phyloP scores from a whole-genome alignment of 129 eudicot genomes.

The Artemisia tridentata region DNA sequence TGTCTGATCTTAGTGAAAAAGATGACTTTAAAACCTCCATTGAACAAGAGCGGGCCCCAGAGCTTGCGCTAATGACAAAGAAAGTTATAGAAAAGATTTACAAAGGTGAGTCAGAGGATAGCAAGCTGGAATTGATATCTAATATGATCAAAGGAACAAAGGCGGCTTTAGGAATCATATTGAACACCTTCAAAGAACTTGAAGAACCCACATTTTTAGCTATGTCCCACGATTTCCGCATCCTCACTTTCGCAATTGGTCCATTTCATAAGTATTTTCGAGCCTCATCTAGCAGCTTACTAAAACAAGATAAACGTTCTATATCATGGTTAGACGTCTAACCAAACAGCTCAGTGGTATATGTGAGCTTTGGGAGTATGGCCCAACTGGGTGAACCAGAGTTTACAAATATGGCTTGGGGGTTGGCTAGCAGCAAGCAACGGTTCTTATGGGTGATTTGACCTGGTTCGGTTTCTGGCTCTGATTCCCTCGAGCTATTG shows the following conservation, averaged over 20 bases:
- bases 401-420: conserved; percentile 44
- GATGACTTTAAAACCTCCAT: conserved; percentile 28
- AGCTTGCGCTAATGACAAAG: conserved; percentile 38
- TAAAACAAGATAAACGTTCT: conserved; percentile 32
- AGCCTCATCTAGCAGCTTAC: conserved; percentile 35
- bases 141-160: conserved; percentile 37
- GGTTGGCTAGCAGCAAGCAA: conserved; percentile 44
- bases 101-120: conserved; percentile 16
- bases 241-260: conserved; percentile 45
- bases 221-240: conserved; percentile 18
- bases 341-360: conserved; percentile 43
- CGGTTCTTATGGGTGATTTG: conserved; percentile 61
- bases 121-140: conserved; percentile 1
- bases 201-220: conserved; percentile 38
- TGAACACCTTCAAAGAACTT: conserved; percentile 48
- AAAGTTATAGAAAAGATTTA: conserved; percentile 33
- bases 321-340: conserved; percentile 54
- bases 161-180: conserved; percentile 40
- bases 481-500: conserved; percentile 31
- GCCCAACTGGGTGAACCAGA: conserved; percentile 26
- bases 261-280: conserved; percentile 51
- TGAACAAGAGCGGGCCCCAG: conserved; percentile 29
- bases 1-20: conserved; percentile 14
- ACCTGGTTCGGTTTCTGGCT: conserved; percentile 39
- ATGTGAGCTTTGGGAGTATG: conserved; percentile 55